Base-by-base conservation (phyloP, 2,329 filamentous ascomycete genomes). In the Microdochium paspali region DNA sequence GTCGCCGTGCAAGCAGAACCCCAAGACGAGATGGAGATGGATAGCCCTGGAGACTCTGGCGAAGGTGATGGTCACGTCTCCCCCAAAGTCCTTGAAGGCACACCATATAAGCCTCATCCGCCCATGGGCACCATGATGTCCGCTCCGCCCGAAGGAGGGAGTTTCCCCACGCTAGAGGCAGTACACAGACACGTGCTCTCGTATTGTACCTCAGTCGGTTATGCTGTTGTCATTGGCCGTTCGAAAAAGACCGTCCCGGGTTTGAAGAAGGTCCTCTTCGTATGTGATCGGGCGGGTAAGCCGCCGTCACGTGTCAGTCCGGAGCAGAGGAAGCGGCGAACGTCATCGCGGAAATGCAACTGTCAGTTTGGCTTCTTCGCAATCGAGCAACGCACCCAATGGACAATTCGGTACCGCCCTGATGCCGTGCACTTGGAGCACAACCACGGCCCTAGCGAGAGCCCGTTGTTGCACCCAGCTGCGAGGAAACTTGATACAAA, bases 351-450 rank as follows among this genome's bases (percentile, higher is more conserved):
- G 43, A 84, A 84, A 56, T 84, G 80, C 56, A 80, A 83, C 54
- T 84, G 80, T 52, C 78, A 79, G 25, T 84, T 84, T 60, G 80
- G 80, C n/a, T 83, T 84, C 61, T 84, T 84, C 53, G 80, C 80
- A 47, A 80, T 84, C 32, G 80, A 84, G 60, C 79, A 83, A 57
- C 71, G 80, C 50, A 82, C 79, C 0, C 79, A 84, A 54, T 84
- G 80, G 80, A 79, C 79, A 0, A 76, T 84, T 49, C 72, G 80
- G 46, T 84, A 83, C 56, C 75, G 80, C 4, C 80, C 80, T 2
- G 76, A 83, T 51, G 62, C 69, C 5, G 58, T 69, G 46, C 80
- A 84, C 57, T 64, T 83, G 35, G 63, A 70, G 47, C 80, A 84
- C 61, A 84, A 84, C 55, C 80, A 84, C 55, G 77, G 77, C 1